A percentile compares a stretch with the other conserved stretches of the same genome.
Evolutionary conservation across 2,329 filamentous ascomycete genomes (phyloP).

Genomic region (Mycosphaerella sp.): DNA sequence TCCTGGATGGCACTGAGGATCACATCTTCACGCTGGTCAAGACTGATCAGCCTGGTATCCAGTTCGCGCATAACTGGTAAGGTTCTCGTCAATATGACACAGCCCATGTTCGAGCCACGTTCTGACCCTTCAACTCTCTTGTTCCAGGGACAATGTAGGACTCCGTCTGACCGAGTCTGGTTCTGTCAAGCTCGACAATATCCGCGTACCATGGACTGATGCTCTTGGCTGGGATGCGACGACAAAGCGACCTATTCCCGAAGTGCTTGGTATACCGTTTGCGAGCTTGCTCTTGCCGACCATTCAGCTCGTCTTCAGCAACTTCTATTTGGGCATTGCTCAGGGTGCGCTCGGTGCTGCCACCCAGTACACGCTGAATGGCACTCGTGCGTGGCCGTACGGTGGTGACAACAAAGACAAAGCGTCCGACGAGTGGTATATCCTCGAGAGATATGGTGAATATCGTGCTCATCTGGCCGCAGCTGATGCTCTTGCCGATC

Average conservation of each 20-base stretch:
- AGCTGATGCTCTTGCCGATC: conserved; percentile 53
- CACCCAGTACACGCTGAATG: conserved; percentile 50
- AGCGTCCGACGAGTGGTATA: conserved; percentile 58
- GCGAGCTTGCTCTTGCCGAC: conserved; percentile 55
- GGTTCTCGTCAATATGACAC: no score
- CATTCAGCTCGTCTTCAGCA: conserved; percentile 61
- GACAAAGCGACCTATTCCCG: conserved; percentile 47
- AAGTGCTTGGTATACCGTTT: conserved; percentile 50
- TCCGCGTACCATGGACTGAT: conserved; percentile 54
- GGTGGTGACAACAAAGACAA: conserved; percentile 57
- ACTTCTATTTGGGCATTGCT: conserved; percentile 61
- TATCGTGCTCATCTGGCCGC: conserved; percentile 58
- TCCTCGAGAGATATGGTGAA: conserved; percentile 59
- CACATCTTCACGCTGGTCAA: conserved; percentile 59
- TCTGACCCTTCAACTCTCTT: no score
- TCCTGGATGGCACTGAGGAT: conserved; percentile 51
- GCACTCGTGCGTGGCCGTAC: conserved; percentile 58
- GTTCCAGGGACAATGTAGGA: conserved; percentile 52
- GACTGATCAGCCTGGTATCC: conserved; percentile 53
- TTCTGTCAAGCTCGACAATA: conserved; percentile 54
- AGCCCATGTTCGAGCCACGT: no score
- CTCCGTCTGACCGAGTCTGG: conserved; percentile 60
- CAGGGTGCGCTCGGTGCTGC: conserved; percentile 53
- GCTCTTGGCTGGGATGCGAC: conserved; percentile 55
- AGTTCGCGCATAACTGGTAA: conserved; percentile 52